Conservation (phyloP, 2,329 filamentous ascomycete genomes). For the Blumeriella jaapii region DNA sequence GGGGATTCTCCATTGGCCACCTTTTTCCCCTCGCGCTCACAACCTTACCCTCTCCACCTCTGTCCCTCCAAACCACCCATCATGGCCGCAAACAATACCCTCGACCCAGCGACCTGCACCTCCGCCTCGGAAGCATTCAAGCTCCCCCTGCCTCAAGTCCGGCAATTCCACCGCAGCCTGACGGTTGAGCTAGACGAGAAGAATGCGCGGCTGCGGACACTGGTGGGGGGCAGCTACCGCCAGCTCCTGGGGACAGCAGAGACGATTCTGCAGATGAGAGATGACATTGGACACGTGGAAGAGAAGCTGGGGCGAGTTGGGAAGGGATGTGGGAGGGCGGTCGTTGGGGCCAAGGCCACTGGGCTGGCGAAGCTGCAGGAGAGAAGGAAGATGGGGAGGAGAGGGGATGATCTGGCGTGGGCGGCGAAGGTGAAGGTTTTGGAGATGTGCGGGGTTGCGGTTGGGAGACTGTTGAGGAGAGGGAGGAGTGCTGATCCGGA, state of each 20-base stretch:
- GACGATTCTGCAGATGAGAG: conserved; percentile 82
- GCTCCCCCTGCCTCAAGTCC: conserved; percentile 51
- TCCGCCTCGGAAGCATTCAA: conserved; percentile 27
- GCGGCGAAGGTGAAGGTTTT: conserved; percentile 38
- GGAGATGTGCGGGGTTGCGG: conserved; percentile 39
- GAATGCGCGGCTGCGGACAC: conserved; percentile 47
- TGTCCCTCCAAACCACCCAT: not conserved
- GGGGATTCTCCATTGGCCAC: too few species aligned
- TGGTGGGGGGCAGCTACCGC: conserved; percentile 63
- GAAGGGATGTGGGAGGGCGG: conserved; percentile 60
- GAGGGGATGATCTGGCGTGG: conserved; percentile 20
- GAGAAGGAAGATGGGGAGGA: conserved; percentile 19
- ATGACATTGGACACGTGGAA: conserved; percentile 65
- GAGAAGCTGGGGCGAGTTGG: conserved; percentile 60
- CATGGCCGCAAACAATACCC: conserved; percentile 27
- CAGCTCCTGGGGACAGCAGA: conserved; percentile 87
- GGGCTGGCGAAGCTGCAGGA: conserved; percentile 40
- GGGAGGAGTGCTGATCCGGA: conserved; percentile 23
- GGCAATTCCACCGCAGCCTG: conserved; percentile 48
- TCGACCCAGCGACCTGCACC: conserved; percentile 42
- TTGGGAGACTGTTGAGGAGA: conserved; percentile 37
- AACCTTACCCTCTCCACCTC: not conserved
- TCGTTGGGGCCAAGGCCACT: conserved; percentile 53
- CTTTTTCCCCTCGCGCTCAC: too few species aligned
- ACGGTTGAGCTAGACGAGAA: conserved; percentile 51